Conservation (phyloP, 2,329 filamentous ascomycete species). For the Aspergillus glaucus region DNA sequence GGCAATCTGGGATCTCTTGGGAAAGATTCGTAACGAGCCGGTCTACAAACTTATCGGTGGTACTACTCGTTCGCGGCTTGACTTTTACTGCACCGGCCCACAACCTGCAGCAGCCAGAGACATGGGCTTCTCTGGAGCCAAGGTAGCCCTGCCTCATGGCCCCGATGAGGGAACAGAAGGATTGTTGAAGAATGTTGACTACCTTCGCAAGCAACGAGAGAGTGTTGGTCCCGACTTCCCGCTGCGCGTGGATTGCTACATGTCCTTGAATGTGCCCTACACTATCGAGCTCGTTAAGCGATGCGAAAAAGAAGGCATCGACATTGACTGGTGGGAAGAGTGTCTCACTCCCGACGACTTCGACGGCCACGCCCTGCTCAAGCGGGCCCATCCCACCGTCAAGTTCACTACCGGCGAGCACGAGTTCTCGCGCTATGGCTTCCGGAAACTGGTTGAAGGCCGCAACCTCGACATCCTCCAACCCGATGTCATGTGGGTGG, state of each 20-base stretch:
- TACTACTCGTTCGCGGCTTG: conserved; percentile 71
- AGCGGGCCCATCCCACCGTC: conserved; percentile 79
- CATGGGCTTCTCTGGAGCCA: conserved; percentile 87
- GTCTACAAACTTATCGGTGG: conserved; percentile 93
- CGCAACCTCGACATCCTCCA: conserved; percentile 92
- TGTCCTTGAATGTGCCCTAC: conserved; percentile 88
- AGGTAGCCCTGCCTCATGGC: conserved; percentile 83
- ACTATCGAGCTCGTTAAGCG: conserved; percentile 85
- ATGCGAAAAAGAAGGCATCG: conserved; percentile 69
- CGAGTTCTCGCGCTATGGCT: conserved; percentile 89
- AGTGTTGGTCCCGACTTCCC: conserved; percentile 84
- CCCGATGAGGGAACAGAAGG: conserved; percentile 79
- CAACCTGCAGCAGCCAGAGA: conserved; percentile 71
- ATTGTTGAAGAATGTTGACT: conserved; percentile 82
- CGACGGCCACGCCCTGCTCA: conserved; percentile 83
- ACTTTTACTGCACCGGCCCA: conserved; percentile 94
- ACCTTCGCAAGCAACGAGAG: conserved; percentile 76
- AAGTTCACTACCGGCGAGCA: conserved; percentile 97
- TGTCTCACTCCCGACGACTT: conserved; percentile 86
- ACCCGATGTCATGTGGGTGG: conserved; percentile 96
- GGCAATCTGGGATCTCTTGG: conserved; percentile 84
- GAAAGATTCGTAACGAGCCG: conserved; percentile 85
- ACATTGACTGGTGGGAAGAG: conserved; percentile 98
- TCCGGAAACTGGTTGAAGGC: conserved; percentile 87
- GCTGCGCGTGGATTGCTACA: conserved; percentile 94